phyloP scores from a whole-genome alignment of 148 eudicot genomes.

The Dianthus caryophyllus region DNA sequence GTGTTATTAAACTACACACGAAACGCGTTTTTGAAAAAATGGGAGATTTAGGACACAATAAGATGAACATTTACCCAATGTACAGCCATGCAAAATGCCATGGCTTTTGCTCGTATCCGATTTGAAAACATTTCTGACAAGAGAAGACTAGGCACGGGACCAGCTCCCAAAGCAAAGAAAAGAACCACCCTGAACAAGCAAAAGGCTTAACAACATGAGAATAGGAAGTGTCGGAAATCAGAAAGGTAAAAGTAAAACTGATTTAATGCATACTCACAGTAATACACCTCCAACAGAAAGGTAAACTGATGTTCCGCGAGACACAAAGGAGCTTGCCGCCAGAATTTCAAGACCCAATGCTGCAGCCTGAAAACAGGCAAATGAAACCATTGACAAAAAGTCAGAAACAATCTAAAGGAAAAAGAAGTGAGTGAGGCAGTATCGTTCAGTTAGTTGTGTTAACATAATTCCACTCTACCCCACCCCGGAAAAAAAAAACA shows the following conservation, averaged over 20 bases:
- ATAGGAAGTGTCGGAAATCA: background rate
- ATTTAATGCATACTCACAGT: slow-evolving; percentile 44
- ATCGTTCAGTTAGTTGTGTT: background rate
- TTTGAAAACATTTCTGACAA: slow-evolving; percentile 75
- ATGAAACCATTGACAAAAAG: slow-evolving; percentile 17
- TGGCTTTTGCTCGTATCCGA: slow-evolving; percentile 81
- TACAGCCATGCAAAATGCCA: slow-evolving; percentile 88
- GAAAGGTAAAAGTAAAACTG: background rate
- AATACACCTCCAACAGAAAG: slow-evolving; percentile 81
- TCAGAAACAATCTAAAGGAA: slow-evolving; percentile 7
- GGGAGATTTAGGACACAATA: slow-evolving; percentile 10
- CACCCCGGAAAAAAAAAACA: background rate
- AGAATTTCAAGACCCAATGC: slow-evolving; percentile 55
- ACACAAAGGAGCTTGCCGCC: slow-evolving; percentile 53
- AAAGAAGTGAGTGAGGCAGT: slow-evolving; percentile 6
- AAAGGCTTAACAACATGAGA: slow-evolving; percentile 2
- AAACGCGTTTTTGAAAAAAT: background rate
- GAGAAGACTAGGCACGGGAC: slow-evolving; percentile 85
- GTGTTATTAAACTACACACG: background rate
- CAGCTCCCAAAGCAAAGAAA: slow-evolving; percentile 74
- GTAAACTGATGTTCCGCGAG: slow-evolving; percentile 41
- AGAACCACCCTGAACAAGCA: slow-evolving; percentile 58
- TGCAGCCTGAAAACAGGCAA: slow-evolving; percentile 46
- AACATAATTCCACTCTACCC: background rate
- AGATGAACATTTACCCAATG: slow-evolving; percentile 67